A percentile compares a stretch with the other conserved stretches of the same genome.
Evolutionary conservation across 2,329 filamentous ascomycete genomes (phyloP).

Genomic region (Penicillium verrucosum): DNA sequence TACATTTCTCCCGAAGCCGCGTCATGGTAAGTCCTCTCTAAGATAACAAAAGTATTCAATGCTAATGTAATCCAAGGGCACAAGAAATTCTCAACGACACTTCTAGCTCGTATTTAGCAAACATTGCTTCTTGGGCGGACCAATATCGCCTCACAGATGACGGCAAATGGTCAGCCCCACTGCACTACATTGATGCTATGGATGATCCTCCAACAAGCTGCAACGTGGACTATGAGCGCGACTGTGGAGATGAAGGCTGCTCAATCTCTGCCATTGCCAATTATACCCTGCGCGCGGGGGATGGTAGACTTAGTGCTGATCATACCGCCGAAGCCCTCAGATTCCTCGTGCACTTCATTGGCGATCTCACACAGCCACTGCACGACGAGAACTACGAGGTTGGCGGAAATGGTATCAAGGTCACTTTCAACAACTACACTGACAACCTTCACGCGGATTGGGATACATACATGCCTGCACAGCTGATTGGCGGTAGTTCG

Average conservation of each 20-base stretch:
- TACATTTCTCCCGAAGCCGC: constrained; percentile 45
- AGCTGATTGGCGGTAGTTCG: constrained; percentile 55
- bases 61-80: constrained; percentile 27
- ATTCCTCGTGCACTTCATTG: constrained; percentile 54
- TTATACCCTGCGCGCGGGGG: constrained; percentile 33
- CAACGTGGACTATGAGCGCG: constrained; percentile 50
- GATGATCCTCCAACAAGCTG: constrained; percentile 48
- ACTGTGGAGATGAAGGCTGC: constrained; percentile 52
- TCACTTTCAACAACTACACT: constrained; percentile 56
- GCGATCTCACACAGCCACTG: constrained; percentile 73
- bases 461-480: constrained; percentile 68
- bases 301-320: constrained; percentile 29
- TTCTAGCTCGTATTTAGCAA: constrained; percentile 48
- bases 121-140: constrained; percentile 55
- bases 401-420: constrained; percentile 67
- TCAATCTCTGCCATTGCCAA: constrained; percentile 55
- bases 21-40: constrained; percentile 32
- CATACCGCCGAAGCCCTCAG: constrained; percentile 47
- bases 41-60: not conserved
- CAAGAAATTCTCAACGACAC: constrained; percentile 43
- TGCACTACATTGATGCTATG: constrained; percentile 53
- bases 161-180: constrained; percentile 47
- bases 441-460: constrained; percentile 71
- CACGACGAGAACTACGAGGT: constrained; percentile 58
- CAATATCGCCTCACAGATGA: constrained; percentile 48